phyloP scores from a whole-genome alignment of 1,139 yeast genomes.

The Nakaseomyces kungkrabaensis region DNA sequence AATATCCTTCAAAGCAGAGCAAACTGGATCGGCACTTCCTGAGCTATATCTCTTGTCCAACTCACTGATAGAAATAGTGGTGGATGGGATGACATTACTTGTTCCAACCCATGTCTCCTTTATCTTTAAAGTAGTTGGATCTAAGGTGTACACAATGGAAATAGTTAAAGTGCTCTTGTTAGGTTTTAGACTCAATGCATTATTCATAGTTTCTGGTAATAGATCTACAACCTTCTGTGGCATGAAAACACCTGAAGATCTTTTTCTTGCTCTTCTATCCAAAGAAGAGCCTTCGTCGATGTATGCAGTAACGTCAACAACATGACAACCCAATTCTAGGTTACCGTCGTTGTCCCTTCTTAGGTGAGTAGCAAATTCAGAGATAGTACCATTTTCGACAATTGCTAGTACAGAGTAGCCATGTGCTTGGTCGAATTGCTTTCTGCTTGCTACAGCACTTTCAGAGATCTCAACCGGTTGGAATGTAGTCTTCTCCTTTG shows the following conservation, averaged over 20 bases:
- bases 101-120: slow-evolving; percentile 74
- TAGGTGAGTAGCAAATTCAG: slow-evolving; percentile 76
- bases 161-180: slow-evolving; percentile 56
- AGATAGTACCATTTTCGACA: slow-evolving; percentile 44
- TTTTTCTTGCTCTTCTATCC: slow-evolving; percentile 83
- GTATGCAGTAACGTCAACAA: slow-evolving; percentile 66
- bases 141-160: slow-evolving; percentile 77
- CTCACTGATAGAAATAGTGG: slow-evolving; percentile 20
- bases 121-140: slow-evolving; percentile 61
- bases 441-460: slow-evolving; percentile 38
- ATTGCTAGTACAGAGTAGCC: slow-evolving; percentile 45
- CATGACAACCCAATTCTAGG: slow-evolving; percentile 59
- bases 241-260: slow-evolving; percentile 81
- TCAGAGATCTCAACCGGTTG: slow-evolving; percentile 22
- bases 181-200: slow-evolving; percentile 51
- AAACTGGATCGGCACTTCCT: slow-evolving; percentile 16
- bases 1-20: slow-evolving; percentile 17
- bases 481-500: slow-evolving; percentile 26
- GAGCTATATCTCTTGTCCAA: slow-evolving; percentile 31
- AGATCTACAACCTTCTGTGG: slow-evolving; percentile 69
- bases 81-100: slow-evolving; percentile 55
- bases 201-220: slow-evolving; percentile 58
- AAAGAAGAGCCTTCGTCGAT: slow-evolving; percentile 62
- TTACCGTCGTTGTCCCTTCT: slow-evolving; percentile 41
- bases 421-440: slow-evolving; percentile 51